Conservation (phyloP, 108 stramenopile species). For the Nitzschia putrida region DNA sequence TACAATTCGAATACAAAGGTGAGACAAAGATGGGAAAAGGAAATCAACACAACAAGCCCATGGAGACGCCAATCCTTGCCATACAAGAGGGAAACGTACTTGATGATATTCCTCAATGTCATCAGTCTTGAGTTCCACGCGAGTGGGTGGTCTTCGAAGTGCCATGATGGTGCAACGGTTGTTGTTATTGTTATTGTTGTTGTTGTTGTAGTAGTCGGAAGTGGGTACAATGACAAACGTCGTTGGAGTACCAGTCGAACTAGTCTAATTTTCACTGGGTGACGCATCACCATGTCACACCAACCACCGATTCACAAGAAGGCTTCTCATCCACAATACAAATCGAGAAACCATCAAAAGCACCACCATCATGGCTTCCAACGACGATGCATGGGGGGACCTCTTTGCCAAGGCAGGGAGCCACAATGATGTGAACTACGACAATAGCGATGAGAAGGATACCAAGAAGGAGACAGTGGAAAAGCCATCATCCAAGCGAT, state of each 20-base stretch:
- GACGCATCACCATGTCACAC: no score
- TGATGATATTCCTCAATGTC: conserved; percentile 86
- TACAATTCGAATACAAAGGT: background rate
- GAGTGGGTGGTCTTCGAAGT: conserved; percentile 84
- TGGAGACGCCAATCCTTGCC: background rate
- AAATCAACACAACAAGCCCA: background rate
- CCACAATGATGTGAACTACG: background rate
- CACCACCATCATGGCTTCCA: no score
- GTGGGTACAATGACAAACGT: no score
- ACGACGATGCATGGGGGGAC: conserved; percentile 19
- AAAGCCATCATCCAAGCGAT: background rate
- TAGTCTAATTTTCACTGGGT: no score
- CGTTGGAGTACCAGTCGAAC: no score
- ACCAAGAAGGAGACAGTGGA: conserved; percentile 1
- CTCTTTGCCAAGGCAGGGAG: conserved; percentile 25
- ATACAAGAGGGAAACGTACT: conserved; percentile 43
- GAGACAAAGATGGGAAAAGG: no score
- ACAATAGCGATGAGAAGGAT: background rate
- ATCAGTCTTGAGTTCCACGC: conserved; percentile 81
- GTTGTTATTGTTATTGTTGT: no score
- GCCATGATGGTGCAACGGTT: conserved; percentile 48
- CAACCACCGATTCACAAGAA: no score
- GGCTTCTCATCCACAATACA: no score
- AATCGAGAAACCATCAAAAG: no score
- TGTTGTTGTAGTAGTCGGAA: no score